Conservation (phyloP, 805 yeast genomes). For the Saccharomycopsis selenospora region DNA sequence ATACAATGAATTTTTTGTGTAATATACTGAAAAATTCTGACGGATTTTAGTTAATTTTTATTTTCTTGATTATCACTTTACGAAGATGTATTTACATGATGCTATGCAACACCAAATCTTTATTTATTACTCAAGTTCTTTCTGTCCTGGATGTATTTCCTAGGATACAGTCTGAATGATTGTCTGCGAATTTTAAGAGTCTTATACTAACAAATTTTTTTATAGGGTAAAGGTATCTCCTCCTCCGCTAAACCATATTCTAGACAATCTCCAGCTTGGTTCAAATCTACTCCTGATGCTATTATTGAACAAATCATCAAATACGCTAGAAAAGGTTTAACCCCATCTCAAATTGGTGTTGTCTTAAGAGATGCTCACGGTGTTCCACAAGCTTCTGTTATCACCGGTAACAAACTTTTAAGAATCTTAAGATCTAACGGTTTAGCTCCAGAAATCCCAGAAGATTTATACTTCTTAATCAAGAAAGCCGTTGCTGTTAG, state of each 20-base stretch:
- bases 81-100: conserved; percentile 12
- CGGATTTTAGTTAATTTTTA: too few relatives aligned
- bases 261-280: conserved; percentile 98
- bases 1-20: too few relatives aligned
- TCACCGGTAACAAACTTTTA: conserved; percentile 98
- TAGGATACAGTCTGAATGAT: too few relatives aligned
- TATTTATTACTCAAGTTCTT: too few relatives aligned
- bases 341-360: conserved; percentile 99
- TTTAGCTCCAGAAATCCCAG: conserved; percentile 99
- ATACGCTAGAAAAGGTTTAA: conserved; percentile 99
- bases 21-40: too few relatives aligned
- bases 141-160: too few relatives aligned
- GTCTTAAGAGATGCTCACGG: conserved; percentile 99
- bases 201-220: conserved; percentile 37
- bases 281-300: conserved; percentile 91
- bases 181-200: conserved; percentile 5
- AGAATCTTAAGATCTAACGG: conserved; percentile 99
- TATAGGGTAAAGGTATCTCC: conserved; percentile 97
- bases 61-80: too few relatives aligned
- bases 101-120: conserved; percentile 17
- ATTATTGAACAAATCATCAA: conserved; percentile 97
- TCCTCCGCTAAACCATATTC: conserved; percentile 99
- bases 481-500: conserved; percentile 99
- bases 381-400: conserved; percentile 93
- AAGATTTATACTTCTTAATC: conserved; percentile 97